Evolutionary conservation across 768 basidiomycete species (phyloP), one percentile per base, ranked within the genome.

Genomic region (Trametes cubensis): DNA sequence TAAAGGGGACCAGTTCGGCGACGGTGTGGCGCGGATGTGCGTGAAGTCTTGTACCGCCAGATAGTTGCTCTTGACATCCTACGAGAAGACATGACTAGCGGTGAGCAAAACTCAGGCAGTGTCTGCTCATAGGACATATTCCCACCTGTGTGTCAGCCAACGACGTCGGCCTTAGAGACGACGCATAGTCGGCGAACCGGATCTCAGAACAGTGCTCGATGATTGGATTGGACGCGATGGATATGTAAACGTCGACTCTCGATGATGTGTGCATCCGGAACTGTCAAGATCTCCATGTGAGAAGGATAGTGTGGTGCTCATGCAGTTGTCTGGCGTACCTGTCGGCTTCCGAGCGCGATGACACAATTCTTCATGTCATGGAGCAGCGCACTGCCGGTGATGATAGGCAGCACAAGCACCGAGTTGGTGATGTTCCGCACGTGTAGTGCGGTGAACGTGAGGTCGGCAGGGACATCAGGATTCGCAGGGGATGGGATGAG

Each of bases 251-350:
- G 52, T 86, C 84, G 0, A 88, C 83, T 10, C 77, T 62, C 0
- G 70, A 78, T 1, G 94, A 93, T 20, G 81, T 79, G 71, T 95
- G 94, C 84, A 96, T 94, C 46, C 94, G 87, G 71, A 94, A 94
- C 94, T 96, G 70, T 17, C 52, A 20, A 34, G 10, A 42, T 2
- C 44, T 44, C 46, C 21, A 55, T 48, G 17, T n/a, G n/a, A 48
- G 41, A 30, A 20, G 20, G 28, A 41, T 25, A 45, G 11, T 6
- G n/a, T 34, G 20, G 18, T 5, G 51, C n/a, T 1, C 14, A 11
- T 4, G 1, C 18, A 14, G 10, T 25, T 2, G 20, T n/a, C 2
- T 17, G 40, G 40, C 75, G 28, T 68, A 93, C 94, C 82, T 96
- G 94, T 70, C 92, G 94, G 67, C 89, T 90, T 1, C 85, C 87